A percentile compares a stretch with the other conserved stretches of the same genome.
Evolutionary conservation across 768 basidiomycete species (phyloP).

Genomic region (Butyriboletus loyo): DNA sequence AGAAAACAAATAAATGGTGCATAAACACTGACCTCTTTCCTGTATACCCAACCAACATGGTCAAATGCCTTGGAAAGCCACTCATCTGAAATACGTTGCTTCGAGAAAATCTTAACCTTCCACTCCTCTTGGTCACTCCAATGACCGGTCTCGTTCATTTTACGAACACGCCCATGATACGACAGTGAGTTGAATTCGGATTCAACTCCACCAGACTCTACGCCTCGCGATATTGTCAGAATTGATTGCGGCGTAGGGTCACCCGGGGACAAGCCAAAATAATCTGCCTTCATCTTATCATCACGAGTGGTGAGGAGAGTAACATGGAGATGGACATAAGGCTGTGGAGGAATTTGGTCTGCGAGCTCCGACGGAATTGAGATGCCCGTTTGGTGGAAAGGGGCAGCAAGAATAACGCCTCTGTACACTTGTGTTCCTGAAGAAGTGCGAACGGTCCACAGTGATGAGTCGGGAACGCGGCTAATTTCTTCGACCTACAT

Average conservation of each 20-base stretch:
- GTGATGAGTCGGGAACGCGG: slow-evolving; percentile 39
- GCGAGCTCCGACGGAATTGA: slow-evolving; percentile 46
- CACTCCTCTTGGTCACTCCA: slow-evolving; percentile 41
- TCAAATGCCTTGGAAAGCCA: slow-evolving; percentile 70
- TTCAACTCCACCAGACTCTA: slow-evolving; percentile 47
- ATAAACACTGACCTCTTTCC: slow-evolving; percentile 60
- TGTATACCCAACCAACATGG: slow-evolving; percentile 73
- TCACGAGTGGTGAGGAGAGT: slow-evolving; percentile 83
- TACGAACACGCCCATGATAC: slow-evolving; percentile 62
- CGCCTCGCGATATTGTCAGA: slow-evolving; percentile 70
- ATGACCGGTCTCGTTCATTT: slow-evolving; percentile 22
- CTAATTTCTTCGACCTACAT: slow-evolving; percentile 53
- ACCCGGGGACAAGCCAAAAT: slow-evolving; percentile 57
- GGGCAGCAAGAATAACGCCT: slow-evolving; percentile 83
- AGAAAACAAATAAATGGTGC: neutral
- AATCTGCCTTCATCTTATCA: slow-evolving; percentile 54
- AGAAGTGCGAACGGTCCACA: slow-evolving; percentile 53
- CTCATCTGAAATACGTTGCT: slow-evolving; percentile 57
- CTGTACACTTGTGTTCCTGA: slow-evolving; percentile 54
- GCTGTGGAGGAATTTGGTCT: slow-evolving; percentile 58
- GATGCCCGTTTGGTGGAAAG: slow-evolving; percentile 70
- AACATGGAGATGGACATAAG: slow-evolving; percentile 84
- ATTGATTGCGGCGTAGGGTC: slow-evolving; percentile 57
- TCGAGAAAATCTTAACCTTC: slow-evolving; percentile 87
- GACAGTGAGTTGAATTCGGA: slow-evolving; percentile 87